Percentiles rank a stretch among this genome's conserved stretches.
Conservation (phyloP, 208 protist species). For the Endotrypanum monterogeii region DNA sequence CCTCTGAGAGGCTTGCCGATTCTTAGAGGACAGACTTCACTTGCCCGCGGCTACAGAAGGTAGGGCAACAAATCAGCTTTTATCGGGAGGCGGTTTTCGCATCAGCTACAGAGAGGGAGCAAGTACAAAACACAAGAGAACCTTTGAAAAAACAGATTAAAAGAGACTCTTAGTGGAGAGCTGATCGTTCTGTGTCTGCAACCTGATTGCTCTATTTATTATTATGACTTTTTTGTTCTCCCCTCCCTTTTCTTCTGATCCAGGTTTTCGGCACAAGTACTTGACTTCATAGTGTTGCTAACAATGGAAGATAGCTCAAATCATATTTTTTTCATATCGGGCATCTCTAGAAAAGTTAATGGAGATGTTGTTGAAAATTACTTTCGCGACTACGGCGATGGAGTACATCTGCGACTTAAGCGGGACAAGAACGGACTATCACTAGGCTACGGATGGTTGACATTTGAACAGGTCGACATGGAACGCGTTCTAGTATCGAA, state of each 20-base stretch:
- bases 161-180: neutral
- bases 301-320: slow-evolving; percentile 3
- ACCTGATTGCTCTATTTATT: neutral
- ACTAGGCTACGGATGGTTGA: slow-evolving; percentile 66
- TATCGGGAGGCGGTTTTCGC: neutral
- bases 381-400: slow-evolving; percentile 46
- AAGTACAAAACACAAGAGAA: too few relatives aligned
- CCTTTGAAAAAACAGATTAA: neutral
- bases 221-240: neutral
- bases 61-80: neutral
- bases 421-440: slow-evolving; percentile 50
- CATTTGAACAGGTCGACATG: slow-evolving; percentile 26
- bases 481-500: slow-evolving; percentile 4
- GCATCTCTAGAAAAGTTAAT: slow-evolving; percentile 44
- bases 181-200: neutral
- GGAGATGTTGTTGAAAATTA: slow-evolving; percentile 41
- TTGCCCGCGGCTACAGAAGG: too few relatives aligned
- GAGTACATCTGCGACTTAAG: slow-evolving; percentile 28
- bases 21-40: too few relatives aligned
- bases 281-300: neutral
- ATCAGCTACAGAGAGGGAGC: neutral
- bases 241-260: neutral
- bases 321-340: slow-evolving; percentile 54
- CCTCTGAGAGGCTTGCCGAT: too few relatives aligned
- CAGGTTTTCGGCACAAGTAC: neutral